A percentile compares a stretch with the other conserved stretches of the same genome.
Evolutionary conservation across 2,329 filamentous ascomycete genomes (phyloP).

Genomic region (Drechslera avenae): DNA sequence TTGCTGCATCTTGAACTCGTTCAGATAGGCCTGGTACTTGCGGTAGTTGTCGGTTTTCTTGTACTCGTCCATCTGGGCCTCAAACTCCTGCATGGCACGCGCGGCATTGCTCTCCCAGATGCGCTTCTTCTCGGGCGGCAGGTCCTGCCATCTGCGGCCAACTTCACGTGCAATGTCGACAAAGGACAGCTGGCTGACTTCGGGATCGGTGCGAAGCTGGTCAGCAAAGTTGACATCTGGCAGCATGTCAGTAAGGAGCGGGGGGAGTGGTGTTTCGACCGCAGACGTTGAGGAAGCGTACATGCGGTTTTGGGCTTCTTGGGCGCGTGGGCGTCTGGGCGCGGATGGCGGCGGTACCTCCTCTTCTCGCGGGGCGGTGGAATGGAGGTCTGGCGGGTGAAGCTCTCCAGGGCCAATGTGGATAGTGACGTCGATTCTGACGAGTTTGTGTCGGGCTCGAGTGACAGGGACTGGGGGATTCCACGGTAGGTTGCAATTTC

Average conservation of each 20-base stretch:
- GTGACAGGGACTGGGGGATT: conserved; percentile 32
- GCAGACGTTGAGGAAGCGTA: conserved; percentile 19
- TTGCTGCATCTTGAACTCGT: conserved; percentile 43
- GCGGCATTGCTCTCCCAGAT: conserved; percentile 48
- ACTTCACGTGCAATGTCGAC: conserved; percentile 49
- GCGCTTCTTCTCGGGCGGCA: conserved; percentile 44
- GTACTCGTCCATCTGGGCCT: conserved; percentile 49
- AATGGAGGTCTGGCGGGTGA: conserved; percentile 30
- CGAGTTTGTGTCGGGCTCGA: conserved; percentile 29
- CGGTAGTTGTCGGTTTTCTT: conserved; percentile 47
- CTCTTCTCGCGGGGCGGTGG: conserved; percentile 41
- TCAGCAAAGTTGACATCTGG: conserved; percentile 51
- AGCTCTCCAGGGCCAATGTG: conserved; percentile 35
- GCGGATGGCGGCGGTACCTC: conserved; percentile 46
- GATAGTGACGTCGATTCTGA: conserved; percentile 34
- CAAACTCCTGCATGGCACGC: conserved; percentile 46
- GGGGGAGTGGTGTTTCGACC: neutral
- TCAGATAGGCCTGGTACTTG: conserved; percentile 45
- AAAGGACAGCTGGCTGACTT: conserved; percentile 45
- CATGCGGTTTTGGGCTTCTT: conserved; percentile 51
- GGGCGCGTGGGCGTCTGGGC: conserved; percentile 45
- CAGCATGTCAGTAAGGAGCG: conserved; percentile 12
- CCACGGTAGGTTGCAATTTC: conserved; percentile 48
- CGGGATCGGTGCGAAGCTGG: conserved; percentile 44
- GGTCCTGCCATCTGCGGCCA: conserved; percentile 46